These are phyloP conservation scores for Cyclanthera cordifolia DNA, from an alignment of 306 rosid genomes.

Conservation along the genomic window DNA sequence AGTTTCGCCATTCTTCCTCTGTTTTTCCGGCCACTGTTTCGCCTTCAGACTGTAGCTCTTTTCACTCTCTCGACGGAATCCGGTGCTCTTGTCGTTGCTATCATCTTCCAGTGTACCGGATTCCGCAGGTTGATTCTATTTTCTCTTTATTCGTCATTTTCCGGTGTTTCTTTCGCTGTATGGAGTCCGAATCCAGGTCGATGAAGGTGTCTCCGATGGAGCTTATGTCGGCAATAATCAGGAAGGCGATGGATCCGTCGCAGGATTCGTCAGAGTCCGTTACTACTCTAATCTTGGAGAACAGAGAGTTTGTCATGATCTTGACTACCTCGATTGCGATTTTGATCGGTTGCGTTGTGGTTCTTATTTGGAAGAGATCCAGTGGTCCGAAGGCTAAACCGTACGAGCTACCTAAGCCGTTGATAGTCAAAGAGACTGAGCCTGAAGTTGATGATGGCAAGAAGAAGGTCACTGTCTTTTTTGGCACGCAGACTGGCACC, in stretches of 20 bases:
- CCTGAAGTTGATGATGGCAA: slow-evolving; percentile 63
- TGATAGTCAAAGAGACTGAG: slow-evolving; percentile 31
- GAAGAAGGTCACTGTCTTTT: slow-evolving; percentile 74
- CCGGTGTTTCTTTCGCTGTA: slow-evolving; percentile 1
- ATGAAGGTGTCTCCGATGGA: slow-evolving; percentile 77
- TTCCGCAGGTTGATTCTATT: slow-evolving; percentile 9
- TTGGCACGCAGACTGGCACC: slow-evolving; percentile 96
- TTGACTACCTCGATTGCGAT: slow-evolving; percentile 82
- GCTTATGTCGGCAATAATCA: slow-evolving; percentile 71
- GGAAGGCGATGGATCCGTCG: slow-evolving; percentile 59
- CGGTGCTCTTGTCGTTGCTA: neutral
- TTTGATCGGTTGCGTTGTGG: slow-evolving; percentile 66
- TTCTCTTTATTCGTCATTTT: neutral
- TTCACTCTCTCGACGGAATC: slow-evolving; percentile 15
- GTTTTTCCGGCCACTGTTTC: neutral
- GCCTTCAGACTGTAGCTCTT: neutral
- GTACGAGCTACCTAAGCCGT: slow-evolving; percentile 38
- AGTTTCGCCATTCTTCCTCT: neutral
- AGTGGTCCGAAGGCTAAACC: slow-evolving; percentile 24
- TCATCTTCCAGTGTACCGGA: neutral
- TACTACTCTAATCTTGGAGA: slow-evolving; percentile 47
- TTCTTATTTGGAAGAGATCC: slow-evolving; percentile 71
- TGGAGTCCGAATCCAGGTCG: slow-evolving; percentile 54
- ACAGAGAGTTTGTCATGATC: slow-evolving; percentile 47
- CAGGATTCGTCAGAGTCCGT: slow-evolving; percentile 32